A percentile compares a stretch with the other conserved stretches of the same genome.
These are phyloP conservation scores for Trametes punicea DNA, from an alignment of 768 basidiomycete genomes.

Conservation along the genomic window DNA sequence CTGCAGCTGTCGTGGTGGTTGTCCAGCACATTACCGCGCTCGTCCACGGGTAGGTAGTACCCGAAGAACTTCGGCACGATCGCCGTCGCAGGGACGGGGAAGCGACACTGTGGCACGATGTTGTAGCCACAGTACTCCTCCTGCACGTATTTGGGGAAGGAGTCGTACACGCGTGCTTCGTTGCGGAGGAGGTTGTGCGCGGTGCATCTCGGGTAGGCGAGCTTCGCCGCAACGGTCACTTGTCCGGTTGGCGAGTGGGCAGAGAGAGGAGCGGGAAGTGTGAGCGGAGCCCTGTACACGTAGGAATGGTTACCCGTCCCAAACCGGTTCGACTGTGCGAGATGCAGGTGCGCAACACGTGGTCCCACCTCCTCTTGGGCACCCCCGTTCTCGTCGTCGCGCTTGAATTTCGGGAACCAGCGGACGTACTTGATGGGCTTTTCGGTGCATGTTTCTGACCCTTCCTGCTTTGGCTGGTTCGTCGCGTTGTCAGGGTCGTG, in stretches of 20 bases:
- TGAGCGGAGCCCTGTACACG: constrained; percentile 50
- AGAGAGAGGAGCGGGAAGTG: constrained; percentile 38
- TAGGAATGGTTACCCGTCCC: constrained; percentile 53
- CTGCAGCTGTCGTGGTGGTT: constrained; percentile 7
- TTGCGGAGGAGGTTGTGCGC: constrained; percentile 24
- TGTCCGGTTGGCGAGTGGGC: constrained; percentile 22
- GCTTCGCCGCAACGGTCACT: constrained; percentile 31
- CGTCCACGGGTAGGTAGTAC: constrained; percentile 41
- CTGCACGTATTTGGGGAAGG: constrained; percentile 44
- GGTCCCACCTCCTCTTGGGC: not conserved
- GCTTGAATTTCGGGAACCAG: constrained; percentile 9
- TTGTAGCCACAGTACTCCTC: constrained; percentile 51
- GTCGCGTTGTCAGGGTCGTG: constrained; percentile 22
- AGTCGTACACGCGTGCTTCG: constrained; percentile 45
- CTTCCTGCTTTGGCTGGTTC: not conserved
- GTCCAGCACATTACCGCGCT: constrained; percentile 1
- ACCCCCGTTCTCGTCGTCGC: not conserved
- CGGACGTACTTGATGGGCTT: constrained; percentile 17
- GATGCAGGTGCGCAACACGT: constrained; percentile 43
- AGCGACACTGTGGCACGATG: constrained; percentile 37
- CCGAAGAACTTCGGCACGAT: constrained; percentile 66
- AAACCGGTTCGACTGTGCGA: constrained; percentile 35
- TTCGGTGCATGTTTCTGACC: not conserved
- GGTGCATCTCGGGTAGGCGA: not conserved
- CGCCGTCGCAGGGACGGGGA: constrained; percentile 46